Percentiles rank a stretch among this genome's conserved stretches.
phyloP scores from a whole-genome alignment of 495 filamentous ascomycete genomes.

The Penicillium canariense region DNA sequence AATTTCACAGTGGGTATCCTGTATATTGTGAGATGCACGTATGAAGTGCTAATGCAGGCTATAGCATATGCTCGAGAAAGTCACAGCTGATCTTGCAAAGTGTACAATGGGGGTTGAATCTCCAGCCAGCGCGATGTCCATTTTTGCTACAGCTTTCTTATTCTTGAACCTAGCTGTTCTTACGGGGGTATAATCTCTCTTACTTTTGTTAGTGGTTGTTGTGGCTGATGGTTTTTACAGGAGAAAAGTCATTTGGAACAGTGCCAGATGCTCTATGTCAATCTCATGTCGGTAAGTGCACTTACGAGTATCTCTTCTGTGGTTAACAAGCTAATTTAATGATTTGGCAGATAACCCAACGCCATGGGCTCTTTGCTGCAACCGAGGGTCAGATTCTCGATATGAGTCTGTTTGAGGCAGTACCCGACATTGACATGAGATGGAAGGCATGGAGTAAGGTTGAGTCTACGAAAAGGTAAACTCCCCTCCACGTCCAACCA shows the following conservation, averaged over 20 bases:
- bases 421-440: slow-evolving; percentile 46
- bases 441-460: slow-evolving; percentile 56
- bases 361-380: slow-evolving; percentile 50
- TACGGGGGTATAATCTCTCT: slow-evolving; percentile 38
- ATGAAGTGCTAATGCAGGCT: slow-evolving; percentile 8
- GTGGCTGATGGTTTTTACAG: slow-evolving; percentile 28
- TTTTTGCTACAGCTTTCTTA: slow-evolving; percentile 46
- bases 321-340: background rate
- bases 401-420: slow-evolving; percentile 43
- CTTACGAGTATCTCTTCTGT: no score
- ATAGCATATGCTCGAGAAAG: slow-evolving; percentile 41
- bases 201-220: background rate
- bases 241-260: slow-evolving; percentile 45
- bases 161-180: slow-evolving; percentile 50
- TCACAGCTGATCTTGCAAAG: slow-evolving; percentile 40
- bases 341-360: slow-evolving; percentile 42
- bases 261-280: slow-evolving; percentile 50
- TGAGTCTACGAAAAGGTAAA: slow-evolving; percentile 50
- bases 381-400: slow-evolving; percentile 47
- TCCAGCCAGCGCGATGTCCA: slow-evolving; percentile 40
- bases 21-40: background rate
- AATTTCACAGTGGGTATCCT: slow-evolving; percentile 41
- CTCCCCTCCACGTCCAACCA: background rate
- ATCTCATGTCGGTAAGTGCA: slow-evolving; percentile 47
- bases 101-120: slow-evolving; percentile 37